Evolutionary conservation across 306 rosid species (phyloP).

Genomic region (Glycine tomentella): DNA sequence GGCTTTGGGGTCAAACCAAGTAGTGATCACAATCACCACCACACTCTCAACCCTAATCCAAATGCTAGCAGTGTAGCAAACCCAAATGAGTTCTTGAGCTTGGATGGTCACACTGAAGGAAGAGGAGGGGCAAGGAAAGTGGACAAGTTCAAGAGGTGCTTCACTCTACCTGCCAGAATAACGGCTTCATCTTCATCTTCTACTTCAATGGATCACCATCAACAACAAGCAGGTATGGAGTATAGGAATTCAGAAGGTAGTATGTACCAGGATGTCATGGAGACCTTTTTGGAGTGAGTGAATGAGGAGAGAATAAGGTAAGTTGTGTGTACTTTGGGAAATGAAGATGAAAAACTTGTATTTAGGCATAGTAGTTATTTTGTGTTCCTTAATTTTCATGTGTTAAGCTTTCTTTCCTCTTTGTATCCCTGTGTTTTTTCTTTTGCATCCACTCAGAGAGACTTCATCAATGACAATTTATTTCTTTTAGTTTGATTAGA

Average conservation of each 20-base stretch:
- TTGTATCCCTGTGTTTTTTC: constrained; percentile 45
- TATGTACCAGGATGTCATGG: constrained; percentile 81
- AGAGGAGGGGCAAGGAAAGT: constrained; percentile 55
- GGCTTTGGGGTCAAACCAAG: constrained; percentile 56
- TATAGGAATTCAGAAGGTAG: constrained; percentile 69
- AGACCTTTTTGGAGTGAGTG: constrained; percentile 80
- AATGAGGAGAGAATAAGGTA: constrained; percentile 31
- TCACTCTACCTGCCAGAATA: constrained; percentile 75
- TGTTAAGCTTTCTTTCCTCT: constrained; percentile 44
- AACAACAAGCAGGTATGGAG: constrained; percentile 59
- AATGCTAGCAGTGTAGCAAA: constrained; percentile 46
- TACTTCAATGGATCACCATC: constrained; percentile 75
- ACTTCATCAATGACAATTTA: constrained; percentile 51
- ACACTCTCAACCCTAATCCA: constrained; percentile 41
- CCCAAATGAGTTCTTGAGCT: constrained; percentile 76
- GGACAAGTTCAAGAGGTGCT: constrained; percentile 84
- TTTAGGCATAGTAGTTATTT: constrained; percentile 58
- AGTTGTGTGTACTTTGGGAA: constrained; percentile 1
- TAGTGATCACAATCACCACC: constrained; percentile 51
- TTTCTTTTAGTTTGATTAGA: constrained; percentile 47
- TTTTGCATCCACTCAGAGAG: constrained; percentile 39
- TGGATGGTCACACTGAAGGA: constrained; percentile 63
- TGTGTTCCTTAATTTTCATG: constrained; percentile 51
- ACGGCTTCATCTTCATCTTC: constrained; percentile 79
- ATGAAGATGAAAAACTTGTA: constrained; percentile 56